Evolutionary conservation across 2,329 filamentous ascomycete genomes (phyloP), one percentile per base, ranked within the genome.

Genomic region (Venturia effusa): DNA sequence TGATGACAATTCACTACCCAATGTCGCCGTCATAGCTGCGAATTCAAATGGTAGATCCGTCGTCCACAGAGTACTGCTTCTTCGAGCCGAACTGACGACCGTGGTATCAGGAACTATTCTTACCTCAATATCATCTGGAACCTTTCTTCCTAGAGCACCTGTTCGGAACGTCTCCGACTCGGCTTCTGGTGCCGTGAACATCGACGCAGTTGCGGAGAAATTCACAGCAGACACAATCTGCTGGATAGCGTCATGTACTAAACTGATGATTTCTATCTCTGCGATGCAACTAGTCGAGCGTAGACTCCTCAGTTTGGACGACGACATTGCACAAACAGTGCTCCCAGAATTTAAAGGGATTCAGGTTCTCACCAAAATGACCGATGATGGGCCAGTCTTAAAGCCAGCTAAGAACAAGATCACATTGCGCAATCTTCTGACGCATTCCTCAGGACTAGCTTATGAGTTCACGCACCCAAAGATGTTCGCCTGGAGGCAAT

Each of bases 371-470:
- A 39, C 32, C 62, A 63, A 57, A 13, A 63, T 63, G 24, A 39
- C 41, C 48, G 61, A 63, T 30, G 45, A 63, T 7, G 63, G 59
- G 13, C 59, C 57, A n/a, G 32, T 30, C 27, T 48, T 45, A 11
- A 61, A 51, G 34, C 59, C 57, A 32, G 51, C 63, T 11, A 64
- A 61, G 15, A 51, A 40, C n/a, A 64, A 64, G 24, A 62, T 62
- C 32, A 62, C 57, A 3, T 27, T 55, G 1, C 32, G 62, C 10
- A 54, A 60, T n/a, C 45, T 84, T 0, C 74, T 84, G 3, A 79
- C 78, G 0, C 82, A 84, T 68, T 79, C 80, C 0, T 71, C 75
- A 6, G 82, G 82, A 1, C 65, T 82, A 0, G 74, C 72, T 1
- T 80, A 81, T 68, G 79, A 80, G 54, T 43, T 73, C 15, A 69